Evolutionary conservation across 2,329 filamentous ascomycete genomes (phyloP), one percentile per base, ranked within the genome.

Genomic region (Neopestalotiopsis sp.): DNA sequence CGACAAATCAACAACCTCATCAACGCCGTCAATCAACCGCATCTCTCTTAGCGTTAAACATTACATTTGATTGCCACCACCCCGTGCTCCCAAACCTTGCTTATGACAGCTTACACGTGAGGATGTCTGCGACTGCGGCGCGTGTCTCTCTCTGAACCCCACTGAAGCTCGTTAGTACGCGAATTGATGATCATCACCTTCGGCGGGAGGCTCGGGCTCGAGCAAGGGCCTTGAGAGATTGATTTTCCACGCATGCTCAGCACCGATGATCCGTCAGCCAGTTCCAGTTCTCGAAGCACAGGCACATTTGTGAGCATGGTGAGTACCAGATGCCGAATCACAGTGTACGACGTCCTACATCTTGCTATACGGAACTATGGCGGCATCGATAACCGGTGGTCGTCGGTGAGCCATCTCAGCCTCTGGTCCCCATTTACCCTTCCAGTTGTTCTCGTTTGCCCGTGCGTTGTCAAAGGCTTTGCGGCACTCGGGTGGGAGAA

Each of bases 341-440:
- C 24, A 28, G 24, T 28, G 24, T 28, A 28, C 4, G 24, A 38
- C 34, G 1, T 38, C 20, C 65, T 74, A 68, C 65, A 68, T 73
- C 82, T 85, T 86, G 61, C 82, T 84, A 73, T 88, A 90, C 14
- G 88, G 87, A 68, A 90, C 88, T 73, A 90, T 86, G 2, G 88
- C 88, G 79, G 91, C 91, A 79, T 91, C 89, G 70, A 91, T 90
- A 56, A 86, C 77, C 1, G 88, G 89, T 63, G 82, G 77, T 62
- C 84, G 81, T 67, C 89, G 83, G 53, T 84, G 83, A 69, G 81
- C 84, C 69, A 89, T 88, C 10, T 85, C 80, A 45, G 79, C 84
- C 81, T 98, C 95, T 5, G 88, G 86, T 17, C 88, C 88, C 94
- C 94, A 97, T 71, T 86, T 87, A 40, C 81, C 83, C 78, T 93